Base-by-base conservation (phyloP, 1,139 yeast genomes). In the Yarrowia galli region DNA sequence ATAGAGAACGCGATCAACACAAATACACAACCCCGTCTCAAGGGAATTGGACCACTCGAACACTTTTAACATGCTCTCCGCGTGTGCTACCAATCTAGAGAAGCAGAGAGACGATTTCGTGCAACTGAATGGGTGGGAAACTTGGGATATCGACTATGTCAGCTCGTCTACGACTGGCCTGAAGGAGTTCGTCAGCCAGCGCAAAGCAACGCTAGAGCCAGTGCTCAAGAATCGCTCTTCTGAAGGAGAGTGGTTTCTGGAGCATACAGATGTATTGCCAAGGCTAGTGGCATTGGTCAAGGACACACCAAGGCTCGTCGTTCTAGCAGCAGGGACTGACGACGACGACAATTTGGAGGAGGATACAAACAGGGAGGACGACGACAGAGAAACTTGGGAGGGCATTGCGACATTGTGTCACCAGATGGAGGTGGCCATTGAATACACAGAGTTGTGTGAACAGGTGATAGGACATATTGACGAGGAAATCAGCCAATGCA, bases 401-500 rank as follows among this genome's bases (percentile, higher is more conserved):
- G 71, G 76, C 58, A 71, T 82, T 9, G 74, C 80, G 9, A 71
- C 78, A 1, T 75, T 82, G 43, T 84, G 85, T 72, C 77, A 78
- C 51, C 80, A 80, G 65, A 78, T 87, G 13, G 89, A 85, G 69
- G 78, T 88, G 10, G 82, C 89, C 0, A 79, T 83, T 15, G 88
- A 86, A 70, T 88, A 83, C 77, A 79, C 82, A 67, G 96, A 89
- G 72, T 79, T 89, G 46, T 82, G 81, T 67, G 81, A 81, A 60
- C 79, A 79, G 46, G 85, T 88, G 32, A 81, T 89, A 70, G 79
- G 79, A 16, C 82, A 87, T 0, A 81, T 89, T 38, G 81, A 81
- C 43, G 74, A 75, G 22, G 91, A 88, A 71, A 79, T 87, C 22
- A 83, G 81, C 56, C 77, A 77, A 18, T 85, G 89, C 72, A 76